A percentile compares a stretch with the other conserved stretches of the same genome.
Evolutionary conservation across 2,329 filamentous ascomycete genomes (phyloP).

Genomic region (Trichophyton mentagrophytes): DNA sequence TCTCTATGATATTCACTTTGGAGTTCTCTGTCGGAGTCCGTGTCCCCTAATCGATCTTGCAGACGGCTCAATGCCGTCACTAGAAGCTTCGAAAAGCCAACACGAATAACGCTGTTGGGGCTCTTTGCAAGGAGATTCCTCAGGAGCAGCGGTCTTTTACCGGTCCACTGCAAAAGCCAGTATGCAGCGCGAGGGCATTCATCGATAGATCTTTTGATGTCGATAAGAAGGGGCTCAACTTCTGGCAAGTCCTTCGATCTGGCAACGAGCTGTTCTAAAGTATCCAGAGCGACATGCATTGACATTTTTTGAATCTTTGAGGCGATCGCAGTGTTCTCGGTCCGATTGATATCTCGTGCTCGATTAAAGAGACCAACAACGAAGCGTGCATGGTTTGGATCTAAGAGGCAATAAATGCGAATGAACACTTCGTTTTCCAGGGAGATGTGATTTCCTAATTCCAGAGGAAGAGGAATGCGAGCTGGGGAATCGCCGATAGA

Average conservation of each 20-base stretch:
- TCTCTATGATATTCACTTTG: conserved; percentile 17
- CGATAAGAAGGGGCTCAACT: conserved; percentile 43
- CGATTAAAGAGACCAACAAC: conserved; percentile 50
- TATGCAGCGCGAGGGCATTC: conserved; percentile 45
- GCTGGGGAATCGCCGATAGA: conserved; percentile 38
- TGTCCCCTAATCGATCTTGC: conserved; percentile 26
- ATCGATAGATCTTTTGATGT: conserved; percentile 40
- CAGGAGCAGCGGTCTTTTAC: conserved; percentile 43
- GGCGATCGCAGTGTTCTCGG: conserved; percentile 37
- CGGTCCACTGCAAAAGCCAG: conserved; percentile 51
- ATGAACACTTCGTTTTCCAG: conserved; percentile 61
- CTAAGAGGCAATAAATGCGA: conserved; percentile 66
- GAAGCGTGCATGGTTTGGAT: conserved; percentile 57
- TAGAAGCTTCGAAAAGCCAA: conserved; percentile 40
- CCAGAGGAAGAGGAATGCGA: conserved; percentile 34
- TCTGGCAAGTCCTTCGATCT: conserved; percentile 56
- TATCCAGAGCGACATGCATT: conserved; percentile 37
- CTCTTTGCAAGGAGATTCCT: conserved; percentile 53
- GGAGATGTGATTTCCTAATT: conserved; percentile 45
- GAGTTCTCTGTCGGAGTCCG: conserved; percentile 16
- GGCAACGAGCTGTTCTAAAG: conserved; percentile 63
- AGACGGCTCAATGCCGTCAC: conserved; percentile 42
- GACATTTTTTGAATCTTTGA: conserved; percentile 34
- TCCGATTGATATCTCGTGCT: conserved; percentile 38
- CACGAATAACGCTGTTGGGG: conserved; percentile 44